phyloP scores from a whole-genome alignment of 2,329 filamentous ascomycete genomes.

The Podosphaera aphanis region DNA sequence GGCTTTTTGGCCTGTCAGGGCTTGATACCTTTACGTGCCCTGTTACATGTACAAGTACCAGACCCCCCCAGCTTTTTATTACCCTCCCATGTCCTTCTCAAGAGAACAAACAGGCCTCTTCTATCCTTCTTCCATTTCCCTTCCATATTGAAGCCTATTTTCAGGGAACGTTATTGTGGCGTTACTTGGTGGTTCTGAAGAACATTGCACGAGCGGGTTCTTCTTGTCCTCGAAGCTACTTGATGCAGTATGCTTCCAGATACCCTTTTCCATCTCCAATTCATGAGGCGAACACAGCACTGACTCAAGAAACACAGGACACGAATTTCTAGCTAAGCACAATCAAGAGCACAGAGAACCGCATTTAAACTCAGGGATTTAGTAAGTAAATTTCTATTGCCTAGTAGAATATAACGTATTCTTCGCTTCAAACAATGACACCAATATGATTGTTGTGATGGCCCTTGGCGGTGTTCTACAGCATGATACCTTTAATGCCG shows the following conservation, averaged over 20 bases:
- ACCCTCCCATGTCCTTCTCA: background rate
- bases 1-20: background rate
- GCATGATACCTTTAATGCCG: background rate
- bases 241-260: background rate
- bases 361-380: background rate
- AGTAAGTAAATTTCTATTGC: background rate
- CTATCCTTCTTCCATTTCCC: background rate
- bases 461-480: background rate
- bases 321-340: background rate
- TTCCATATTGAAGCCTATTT: background rate
- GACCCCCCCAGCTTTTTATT: background rate
- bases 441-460: background rate
- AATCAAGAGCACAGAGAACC: background rate
- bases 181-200: background rate
- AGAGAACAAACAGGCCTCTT: background rate
- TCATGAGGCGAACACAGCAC: background rate
- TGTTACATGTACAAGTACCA: slow-evolving; percentile 1
- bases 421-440: background rate
- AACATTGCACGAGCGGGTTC: background rate
- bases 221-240: background rate
- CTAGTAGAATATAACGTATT: background rate
- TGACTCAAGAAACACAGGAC: background rate
- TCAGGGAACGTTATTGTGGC: background rate
- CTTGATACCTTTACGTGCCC: background rate
- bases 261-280: background rate